Evolutionary conservation across 2,329 filamentous ascomycete genomes (phyloP).

Genomic region (Pseudogymnoascus sp.): DNA sequence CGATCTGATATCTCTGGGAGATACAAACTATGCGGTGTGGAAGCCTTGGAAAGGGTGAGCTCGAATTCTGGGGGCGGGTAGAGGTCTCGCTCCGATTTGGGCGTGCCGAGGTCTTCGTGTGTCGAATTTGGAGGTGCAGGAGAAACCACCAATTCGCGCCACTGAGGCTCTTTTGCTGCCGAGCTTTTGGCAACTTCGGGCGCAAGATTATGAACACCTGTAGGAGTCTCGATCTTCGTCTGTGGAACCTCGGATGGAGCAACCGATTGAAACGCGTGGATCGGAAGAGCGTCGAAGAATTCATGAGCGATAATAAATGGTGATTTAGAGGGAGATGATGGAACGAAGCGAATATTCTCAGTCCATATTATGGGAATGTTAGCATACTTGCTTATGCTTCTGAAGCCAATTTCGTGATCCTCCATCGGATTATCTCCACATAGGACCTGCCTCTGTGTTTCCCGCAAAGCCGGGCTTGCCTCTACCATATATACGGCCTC

Average conservation of each 20-base stretch:
- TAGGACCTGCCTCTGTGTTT: slow-evolving; percentile 70
- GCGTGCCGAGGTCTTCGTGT: slow-evolving; percentile 45
- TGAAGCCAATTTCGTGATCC: slow-evolving; percentile 64
- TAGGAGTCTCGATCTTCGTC: slow-evolving; percentile 33
- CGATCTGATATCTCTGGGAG: slow-evolving; percentile 74
- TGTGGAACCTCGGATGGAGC: slow-evolving; percentile 25
- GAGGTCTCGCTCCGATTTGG: slow-evolving; percentile 40
- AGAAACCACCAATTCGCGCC: slow-evolving; percentile 75
- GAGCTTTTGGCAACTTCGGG: slow-evolving; percentile 17
- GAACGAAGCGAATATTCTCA: slow-evolving; percentile 43
- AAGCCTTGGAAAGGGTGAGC: slow-evolving; percentile 63
- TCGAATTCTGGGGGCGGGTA: slow-evolving; percentile 71
- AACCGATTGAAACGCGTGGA: slow-evolving; percentile 85
- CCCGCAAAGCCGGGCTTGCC: slow-evolving; percentile 71
- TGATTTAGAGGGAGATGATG: slow-evolving; percentile 51
- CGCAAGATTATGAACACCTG: slow-evolving; percentile 32
- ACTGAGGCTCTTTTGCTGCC: slow-evolving; percentile 45
- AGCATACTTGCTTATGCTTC: slow-evolving; percentile 67
- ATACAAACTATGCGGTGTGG: slow-evolving; percentile 76
- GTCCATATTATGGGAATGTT: slow-evolving; percentile 77
- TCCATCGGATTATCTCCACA: slow-evolving; percentile 63
- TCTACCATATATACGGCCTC: slow-evolving; percentile 91
- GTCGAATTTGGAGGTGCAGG: slow-evolving; percentile 50
- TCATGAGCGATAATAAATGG: slow-evolving; percentile 96
- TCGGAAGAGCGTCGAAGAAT: slow-evolving; percentile 96